Conservation (phyloP, 345 rosid genomes). For the Chamaenerion angustifolium region DNA sequence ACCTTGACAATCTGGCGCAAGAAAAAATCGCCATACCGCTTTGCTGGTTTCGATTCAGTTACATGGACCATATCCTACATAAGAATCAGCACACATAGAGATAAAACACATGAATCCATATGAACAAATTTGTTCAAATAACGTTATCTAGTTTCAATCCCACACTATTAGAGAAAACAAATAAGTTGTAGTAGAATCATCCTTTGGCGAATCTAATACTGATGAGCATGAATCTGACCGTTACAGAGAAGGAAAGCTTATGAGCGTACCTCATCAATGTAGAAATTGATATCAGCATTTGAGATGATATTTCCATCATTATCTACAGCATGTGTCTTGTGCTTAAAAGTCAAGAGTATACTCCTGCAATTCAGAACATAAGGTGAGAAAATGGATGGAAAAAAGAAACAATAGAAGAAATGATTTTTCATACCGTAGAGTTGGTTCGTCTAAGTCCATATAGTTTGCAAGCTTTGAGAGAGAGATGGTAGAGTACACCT, state of each 20-base stretch:
- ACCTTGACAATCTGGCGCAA: conserved; percentile 94
- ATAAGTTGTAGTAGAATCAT: too few species aligned
- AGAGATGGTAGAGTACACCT: conserved; percentile 78
- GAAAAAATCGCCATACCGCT: conserved; percentile 77
- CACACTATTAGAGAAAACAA: too few species aligned
- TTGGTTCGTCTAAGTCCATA: conserved; percentile 91
- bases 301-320: conserved; percentile 61
- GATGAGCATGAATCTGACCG: not conserved
- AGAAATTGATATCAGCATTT: conserved; percentile 91
- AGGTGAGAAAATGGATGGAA: not conserved
- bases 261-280: conserved; percentile 55
- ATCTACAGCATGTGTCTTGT: conserved; percentile 91
- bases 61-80: conserved; percentile 80
- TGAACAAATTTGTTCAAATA: too few species aligned
- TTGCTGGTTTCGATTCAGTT: conserved; percentile 59
- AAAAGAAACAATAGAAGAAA: not conserved
- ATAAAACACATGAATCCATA: not conserved
- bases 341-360: conserved; percentile 88
- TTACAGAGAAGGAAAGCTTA: not conserved
- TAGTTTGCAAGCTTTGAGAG: conserved; percentile 74
- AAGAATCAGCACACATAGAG: not conserved
- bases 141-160: too few species aligned
- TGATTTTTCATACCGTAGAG: conserved; percentile 39
- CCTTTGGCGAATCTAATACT: too few species aligned
- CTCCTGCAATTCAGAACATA: conserved; percentile 31